A percentile compares a stretch with the other conserved stretches of the same genome.
These are phyloP conservation scores for Tylopilus sp. DNA, from an alignment of 768 basidiomycete genomes.

Conservation along the genomic window DNA sequence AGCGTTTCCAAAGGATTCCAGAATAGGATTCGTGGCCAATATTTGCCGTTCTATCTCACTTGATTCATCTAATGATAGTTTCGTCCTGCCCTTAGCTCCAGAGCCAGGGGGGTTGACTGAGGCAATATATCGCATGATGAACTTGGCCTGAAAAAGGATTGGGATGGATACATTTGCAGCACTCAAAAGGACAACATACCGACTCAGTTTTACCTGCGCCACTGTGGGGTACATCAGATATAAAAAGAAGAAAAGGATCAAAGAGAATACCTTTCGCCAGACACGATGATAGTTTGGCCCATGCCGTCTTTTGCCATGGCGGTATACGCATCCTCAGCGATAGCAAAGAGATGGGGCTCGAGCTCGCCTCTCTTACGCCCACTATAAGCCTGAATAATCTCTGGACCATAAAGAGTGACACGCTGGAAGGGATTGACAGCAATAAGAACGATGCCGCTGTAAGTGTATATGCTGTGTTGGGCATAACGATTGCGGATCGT, in stretches of 20 bases:
- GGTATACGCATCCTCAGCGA: constrained; percentile 98
- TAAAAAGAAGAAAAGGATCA: neutral
- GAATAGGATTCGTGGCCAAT: constrained; percentile 97
- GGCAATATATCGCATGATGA: constrained; percentile 98
- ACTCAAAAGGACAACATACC: constrained; percentile 42
- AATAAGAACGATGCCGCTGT: constrained; percentile 97
- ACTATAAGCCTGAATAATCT: constrained; percentile 96
- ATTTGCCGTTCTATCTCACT: constrained; percentile 98
- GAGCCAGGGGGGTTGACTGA: constrained; percentile 86
- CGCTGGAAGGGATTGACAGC: constrained; percentile 99
- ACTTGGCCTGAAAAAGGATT: constrained; percentile 68
- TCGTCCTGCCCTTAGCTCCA: constrained; percentile 59
- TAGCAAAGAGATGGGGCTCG: constrained; percentile 97
- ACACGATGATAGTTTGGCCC: constrained; percentile 98
- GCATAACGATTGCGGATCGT: constrained; percentile 97
- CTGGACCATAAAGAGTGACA: constrained; percentile 93
- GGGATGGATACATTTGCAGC: neutral
- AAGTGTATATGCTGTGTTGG: constrained; percentile 97
- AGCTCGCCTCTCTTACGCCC: constrained; percentile 90
- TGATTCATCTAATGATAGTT: constrained; percentile 76
- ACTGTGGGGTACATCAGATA: constrained; percentile 42
- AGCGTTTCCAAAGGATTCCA: constrained; percentile 98
- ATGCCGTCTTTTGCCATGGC: constrained; percentile 92
- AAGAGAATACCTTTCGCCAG: constrained; percentile 82
- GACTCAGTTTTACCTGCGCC: constrained; percentile 99